Base-by-base conservation (phyloP, 1,284 basidiomycete genomes). In the Xerocomus amazonicus region DNA sequence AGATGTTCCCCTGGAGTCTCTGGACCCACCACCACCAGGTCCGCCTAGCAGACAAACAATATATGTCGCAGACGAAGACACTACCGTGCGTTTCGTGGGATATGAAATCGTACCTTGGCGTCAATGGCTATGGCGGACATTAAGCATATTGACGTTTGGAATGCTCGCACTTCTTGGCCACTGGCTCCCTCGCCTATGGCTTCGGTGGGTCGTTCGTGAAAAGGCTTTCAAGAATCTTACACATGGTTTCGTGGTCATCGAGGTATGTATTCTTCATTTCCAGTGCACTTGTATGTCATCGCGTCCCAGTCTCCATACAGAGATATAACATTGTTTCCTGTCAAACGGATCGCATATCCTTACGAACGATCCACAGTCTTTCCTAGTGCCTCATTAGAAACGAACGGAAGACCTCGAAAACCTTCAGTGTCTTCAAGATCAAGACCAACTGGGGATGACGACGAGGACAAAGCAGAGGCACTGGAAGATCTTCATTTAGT, bases 161-260 rank as follows among this genome's bases (percentile, higher is more conserved):
- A 69, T 84, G 8, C 72, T 98, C 31, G 87, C 83, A 9, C 78
- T 99, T 13, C 68, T 97, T 5, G 93, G 93, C 2, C 84, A 94
- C 59, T 99, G 97, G 97, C 84, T 97, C 58, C 96, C 97, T 43
- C 81, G 77, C 4, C 60, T 94, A 36, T 97, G 95, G 91, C 80
- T 99, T 45, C 81, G 80, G 33, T 94, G 86, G 78, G 87, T 92
- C n/a, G 84, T 92, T 2, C 77, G 74, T 47, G 91, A 96, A 68
- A 87, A 80, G 47, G 84, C 88, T 4, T 99, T 99, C 61, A 82
- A 84, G 39, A 76, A 90, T 48, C 78, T 84, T 9, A 73, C 75
- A 41, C 69, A 81, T 58, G 86, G 90, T 10, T 83, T 87, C 68
- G 80, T 99, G 45, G 87, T 97, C 19, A 85, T 97, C 45, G 94